Evolutionary conservation across 495 filamentous ascomycete species (phyloP).

Genomic region (Trichocladium antarcticum): DNA sequence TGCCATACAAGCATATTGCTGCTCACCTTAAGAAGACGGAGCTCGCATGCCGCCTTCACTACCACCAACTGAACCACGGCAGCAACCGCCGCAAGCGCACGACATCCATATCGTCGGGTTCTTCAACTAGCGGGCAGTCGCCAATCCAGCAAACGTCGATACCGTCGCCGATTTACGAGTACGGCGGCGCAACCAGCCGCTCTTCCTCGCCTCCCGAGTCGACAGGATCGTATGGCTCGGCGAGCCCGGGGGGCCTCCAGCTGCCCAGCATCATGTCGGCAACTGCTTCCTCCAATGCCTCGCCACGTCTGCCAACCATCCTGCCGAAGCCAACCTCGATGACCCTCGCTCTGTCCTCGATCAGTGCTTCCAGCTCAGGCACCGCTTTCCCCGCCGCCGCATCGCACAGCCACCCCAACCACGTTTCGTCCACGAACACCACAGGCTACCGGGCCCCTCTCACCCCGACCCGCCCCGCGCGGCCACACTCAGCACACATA

Average conservation of each 20-base stretch:
- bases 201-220: slow-evolving; percentile 32
- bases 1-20: slow-evolving; percentile 84
- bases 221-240: slow-evolving; percentile 26
- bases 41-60: slow-evolving; percentile 73
- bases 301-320: slow-evolving; percentile 43
- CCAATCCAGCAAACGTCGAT: slow-evolving; percentile 35
- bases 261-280: slow-evolving; percentile 37
- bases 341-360: slow-evolving; percentile 29
- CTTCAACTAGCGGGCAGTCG: slow-evolving; percentile 37
- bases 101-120: slow-evolving; percentile 49
- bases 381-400: slow-evolving; percentile 25
- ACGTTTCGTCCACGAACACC: slow-evolving; percentile 19
- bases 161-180: slow-evolving; percentile 39
- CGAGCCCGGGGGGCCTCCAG: slow-evolving; percentile 32
- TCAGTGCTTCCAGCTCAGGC: slow-evolving; percentile 9
- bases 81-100: slow-evolving; percentile 62
- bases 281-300: slow-evolving; percentile 23
- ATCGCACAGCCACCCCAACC: slow-evolving; percentile 27
- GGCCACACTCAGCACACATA: slow-evolving; percentile 15
- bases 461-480: slow-evolving; percentile 21
- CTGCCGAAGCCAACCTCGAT: slow-evolving; percentile 49
- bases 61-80: slow-evolving; percentile 72
- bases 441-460: slow-evolving; percentile 16
- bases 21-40: slow-evolving; percentile 76
- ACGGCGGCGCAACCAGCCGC: slow-evolving; percentile 19